Evolutionary conservation across 2,329 filamentous ascomycete species (phyloP).

Genomic region (Ophiosphaerella korrae): DNA sequence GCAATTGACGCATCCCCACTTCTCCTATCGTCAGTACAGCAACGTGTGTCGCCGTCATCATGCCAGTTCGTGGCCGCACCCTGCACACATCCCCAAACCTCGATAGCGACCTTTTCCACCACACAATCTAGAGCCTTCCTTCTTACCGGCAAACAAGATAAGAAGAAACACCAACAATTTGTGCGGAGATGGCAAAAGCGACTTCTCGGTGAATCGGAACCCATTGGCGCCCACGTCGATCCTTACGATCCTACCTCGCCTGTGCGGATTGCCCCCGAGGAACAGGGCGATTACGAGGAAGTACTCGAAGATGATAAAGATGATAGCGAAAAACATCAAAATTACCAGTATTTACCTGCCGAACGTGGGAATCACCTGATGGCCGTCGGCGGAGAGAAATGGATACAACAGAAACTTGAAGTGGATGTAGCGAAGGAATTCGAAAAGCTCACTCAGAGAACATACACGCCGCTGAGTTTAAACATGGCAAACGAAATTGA

Average conservation of each 20-base stretch:
- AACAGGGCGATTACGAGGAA: slow-evolving; percentile 42
- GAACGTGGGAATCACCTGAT: slow-evolving; percentile 50
- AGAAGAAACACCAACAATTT: slow-evolving; percentile 44
- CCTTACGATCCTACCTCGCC: slow-evolving; percentile 45
- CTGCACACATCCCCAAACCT: slow-evolving; percentile 21
- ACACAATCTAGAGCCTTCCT: slow-evolving; percentile 31
- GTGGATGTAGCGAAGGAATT: slow-evolving; percentile 34
- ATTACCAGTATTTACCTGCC: slow-evolving; percentile 11
- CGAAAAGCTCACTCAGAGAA: slow-evolving; percentile 42
- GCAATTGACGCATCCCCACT: slow-evolving; percentile 35
- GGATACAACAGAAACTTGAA: slow-evolving; percentile 44
- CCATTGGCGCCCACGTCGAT: slow-evolving; percentile 45
- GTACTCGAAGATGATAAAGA: slow-evolving; percentile 32
- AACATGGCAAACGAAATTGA: slow-evolving; percentile 40
- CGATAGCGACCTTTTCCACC: slow-evolving; percentile 38
- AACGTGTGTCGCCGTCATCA: slow-evolving; percentile 16
- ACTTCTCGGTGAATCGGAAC: slow-evolving; percentile 42
- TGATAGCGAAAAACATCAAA: background rate
- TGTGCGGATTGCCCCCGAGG: slow-evolving; percentile 42
- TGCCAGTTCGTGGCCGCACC: background rate
- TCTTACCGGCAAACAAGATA: slow-evolving; percentile 38
- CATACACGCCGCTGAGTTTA: slow-evolving; percentile 38
- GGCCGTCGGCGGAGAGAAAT: slow-evolving; percentile 58
- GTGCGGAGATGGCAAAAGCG: slow-evolving; percentile 45
- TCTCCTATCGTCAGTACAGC: slow-evolving; percentile 19